Base-by-base conservation (phyloP, 768 basidiomycete species). In the Naganishia friedmannii region DNA sequence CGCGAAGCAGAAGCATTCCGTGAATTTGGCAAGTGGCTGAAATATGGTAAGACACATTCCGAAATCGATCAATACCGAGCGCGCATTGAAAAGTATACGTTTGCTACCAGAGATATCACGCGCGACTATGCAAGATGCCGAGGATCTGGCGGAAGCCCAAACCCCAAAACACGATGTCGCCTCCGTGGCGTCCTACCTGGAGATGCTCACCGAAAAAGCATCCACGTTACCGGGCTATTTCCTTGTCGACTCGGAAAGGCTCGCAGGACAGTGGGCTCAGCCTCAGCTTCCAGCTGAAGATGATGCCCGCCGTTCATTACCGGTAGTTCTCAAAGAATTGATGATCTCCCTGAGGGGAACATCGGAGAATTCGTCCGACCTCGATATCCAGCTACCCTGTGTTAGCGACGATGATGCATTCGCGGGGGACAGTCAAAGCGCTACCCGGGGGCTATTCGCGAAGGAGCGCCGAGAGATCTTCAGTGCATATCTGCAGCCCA, bases 21-120 rank as follows among this genome's bases (percentile, higher is more conserved):
- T 42, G 68, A 69, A 28, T 69, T 69, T 34, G 68, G 42, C 2
- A 69, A 69, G 34, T 69, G 68, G 68, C 26, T 56, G 26, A 69
- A 60, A 56, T 69, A 69, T 26, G 68, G 68, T 69, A 23, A 0
- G 68, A 42, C 23, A 46, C 7, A 13, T 66, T 21, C 39, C 5
- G 9, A 58, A 23, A 10, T 39, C 4, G 23, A 46, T 26, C 32
- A 8, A 1, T 3, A 10, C 26, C 21, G n/a, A 23, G 39, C 7
- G 7, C 26, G 46, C 13, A 63, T 29, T 21, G 42, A 29, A 28
- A 12, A 9, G 12, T 13, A n/a, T 5, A 10, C 7, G 8, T 15
- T 45, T 15, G 15, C 15, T 46, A 5, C n/a, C 39, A 63, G 60
- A 63, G 26, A 63, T 63, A 45, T 63, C 60, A 3, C 60, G 60